Evolutionary conservation across 495 filamentous ascomycete genomes (phyloP).

Genomic region (Acidomyces sp.): DNA sequence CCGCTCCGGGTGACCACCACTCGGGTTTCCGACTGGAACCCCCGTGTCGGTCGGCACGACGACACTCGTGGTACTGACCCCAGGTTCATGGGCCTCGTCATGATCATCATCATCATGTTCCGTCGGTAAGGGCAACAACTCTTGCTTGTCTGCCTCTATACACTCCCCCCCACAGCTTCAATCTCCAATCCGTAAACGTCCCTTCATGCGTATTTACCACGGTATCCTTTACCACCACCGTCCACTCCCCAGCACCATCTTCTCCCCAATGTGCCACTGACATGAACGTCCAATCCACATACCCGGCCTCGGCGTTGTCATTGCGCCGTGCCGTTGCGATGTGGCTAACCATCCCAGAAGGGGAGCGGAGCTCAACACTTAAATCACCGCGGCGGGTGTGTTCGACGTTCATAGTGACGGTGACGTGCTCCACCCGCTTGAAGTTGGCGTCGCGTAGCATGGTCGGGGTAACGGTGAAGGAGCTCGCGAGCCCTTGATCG

Average conservation of each 20-base stretch:
- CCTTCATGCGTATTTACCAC: slow-evolving; percentile 62
- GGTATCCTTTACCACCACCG: slow-evolving; percentile 77
- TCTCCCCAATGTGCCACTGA: slow-evolving; percentile 95
- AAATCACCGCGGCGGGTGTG: slow-evolving; percentile 81
- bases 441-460: slow-evolving; percentile 73
- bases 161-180: slow-evolving; percentile 88
- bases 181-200: slow-evolving; percentile 78
- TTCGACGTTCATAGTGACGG: slow-evolving; percentile 89
- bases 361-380: slow-evolving; percentile 83
- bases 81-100: slow-evolving; percentile 38
- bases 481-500: slow-evolving; percentile 60
- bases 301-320: slow-evolving; percentile 57
- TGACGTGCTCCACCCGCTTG: slow-evolving; percentile 79
- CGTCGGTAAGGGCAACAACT: slow-evolving; percentile 65
- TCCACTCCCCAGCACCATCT: slow-evolving; percentile 76
- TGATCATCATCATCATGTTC: slow-evolving; percentile 77
- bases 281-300: slow-evolving; percentile 98
- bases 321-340: slow-evolving; percentile 57
- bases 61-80: slow-evolving; percentile 41
- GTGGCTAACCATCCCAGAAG: slow-evolving; percentile 67
- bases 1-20: slow-evolving; percentile 67
- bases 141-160: slow-evolving; percentile 57
- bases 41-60: slow-evolving; percentile 35
- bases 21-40: slow-evolving; percentile 37
- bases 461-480: slow-evolving; percentile 61